Evolutionary conservation across 2,329 filamentous ascomycete genomes (phyloP).

Genomic region (Diaporthe sp.): DNA sequence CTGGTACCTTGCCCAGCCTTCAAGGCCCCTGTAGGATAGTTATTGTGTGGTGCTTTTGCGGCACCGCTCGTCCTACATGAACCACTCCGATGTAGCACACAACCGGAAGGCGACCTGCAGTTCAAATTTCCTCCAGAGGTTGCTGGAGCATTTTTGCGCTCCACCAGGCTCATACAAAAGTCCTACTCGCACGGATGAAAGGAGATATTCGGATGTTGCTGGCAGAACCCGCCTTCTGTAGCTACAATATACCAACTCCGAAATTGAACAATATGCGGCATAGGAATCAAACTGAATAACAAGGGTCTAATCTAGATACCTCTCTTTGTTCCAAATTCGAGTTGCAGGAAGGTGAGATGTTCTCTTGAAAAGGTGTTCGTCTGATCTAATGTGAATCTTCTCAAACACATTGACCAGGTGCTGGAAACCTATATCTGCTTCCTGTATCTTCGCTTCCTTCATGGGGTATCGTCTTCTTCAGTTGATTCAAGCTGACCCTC

Average conservation of each 20-base stretch:
- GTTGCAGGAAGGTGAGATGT: neutral
- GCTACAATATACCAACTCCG: neutral
- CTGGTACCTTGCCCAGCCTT: neutral
- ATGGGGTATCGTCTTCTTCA: no score
- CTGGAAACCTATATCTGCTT: no score
- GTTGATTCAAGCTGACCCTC: no score
- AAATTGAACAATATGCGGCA: neutral
- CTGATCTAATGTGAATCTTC: neutral
- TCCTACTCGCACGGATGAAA: neutral
- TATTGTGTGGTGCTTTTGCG: neutral
- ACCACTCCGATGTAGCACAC: neutral
- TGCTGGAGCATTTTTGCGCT: neutral
- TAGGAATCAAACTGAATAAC: neutral
- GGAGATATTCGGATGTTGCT: neutral
- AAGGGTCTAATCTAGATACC: no score
- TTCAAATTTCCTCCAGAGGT: neutral
- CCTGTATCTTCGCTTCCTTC: no score
- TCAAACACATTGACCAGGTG: neutral
- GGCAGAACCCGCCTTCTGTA: neutral
- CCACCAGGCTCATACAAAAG: neutral
- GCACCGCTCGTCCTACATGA: neutral
- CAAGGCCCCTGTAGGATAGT: neutral
- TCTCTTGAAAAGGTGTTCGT: neutral
- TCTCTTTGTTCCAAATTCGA: no score
- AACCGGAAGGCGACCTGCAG: neutral